Conservation (phyloP, 345 rosid genomes). For the Alliaria petiolata region DNA sequence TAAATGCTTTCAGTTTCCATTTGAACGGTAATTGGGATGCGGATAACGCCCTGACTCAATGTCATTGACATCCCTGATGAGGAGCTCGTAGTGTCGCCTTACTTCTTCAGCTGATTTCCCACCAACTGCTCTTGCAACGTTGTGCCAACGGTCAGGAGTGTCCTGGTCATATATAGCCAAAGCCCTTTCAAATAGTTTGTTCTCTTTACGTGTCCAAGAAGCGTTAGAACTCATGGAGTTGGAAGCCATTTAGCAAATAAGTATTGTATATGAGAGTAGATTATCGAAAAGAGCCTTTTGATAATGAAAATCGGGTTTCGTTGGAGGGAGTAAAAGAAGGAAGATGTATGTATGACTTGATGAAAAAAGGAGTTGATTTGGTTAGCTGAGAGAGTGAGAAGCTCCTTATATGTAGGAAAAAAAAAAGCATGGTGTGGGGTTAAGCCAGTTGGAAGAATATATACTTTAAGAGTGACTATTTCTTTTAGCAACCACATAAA, state of each 20-base stretch:
- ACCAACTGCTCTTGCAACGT: slow-evolving; percentile 77
- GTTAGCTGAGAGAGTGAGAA: slow-evolving; percentile 22
- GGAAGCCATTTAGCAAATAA: slow-evolving; percentile 46
- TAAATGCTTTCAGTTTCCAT: slow-evolving; percentile 30
- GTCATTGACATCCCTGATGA: slow-evolving; percentile 70
- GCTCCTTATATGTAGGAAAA: slow-evolving; percentile 61
- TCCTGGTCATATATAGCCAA: slow-evolving; percentile 74
- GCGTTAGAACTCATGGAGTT: slow-evolving; percentile 46
- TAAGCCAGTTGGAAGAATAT: slow-evolving; percentile 62
- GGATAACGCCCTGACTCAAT: slow-evolving; percentile 85
- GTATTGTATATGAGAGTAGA: not conserved
- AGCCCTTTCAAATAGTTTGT: slow-evolving; percentile 81
- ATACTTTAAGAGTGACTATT: slow-evolving; percentile 53
- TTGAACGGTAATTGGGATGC: slow-evolving; percentile 38
- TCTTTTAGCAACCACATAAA: slow-evolving; percentile 50
- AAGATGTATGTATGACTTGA: slow-evolving; percentile 18
- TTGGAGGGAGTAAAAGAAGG: slow-evolving; percentile 13
- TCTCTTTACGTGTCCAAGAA: slow-evolving; percentile 65
- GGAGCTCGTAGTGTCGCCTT: slow-evolving; percentile 67
- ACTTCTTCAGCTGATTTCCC: slow-evolving; percentile 86
- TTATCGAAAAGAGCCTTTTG: not conserved
- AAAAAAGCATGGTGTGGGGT: slow-evolving; percentile 48
- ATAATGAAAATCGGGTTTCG: not conserved
- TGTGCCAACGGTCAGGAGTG: slow-evolving; percentile 91
- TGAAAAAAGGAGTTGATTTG: slow-evolving; percentile 20